Percentiles rank a stretch among this genome's conserved stretches.
These are phyloP conservation scores for Trichoderma sp. DNA, from an alignment of 2,329 filamentous ascomycete genomes.

Conservation along the genomic window DNA sequence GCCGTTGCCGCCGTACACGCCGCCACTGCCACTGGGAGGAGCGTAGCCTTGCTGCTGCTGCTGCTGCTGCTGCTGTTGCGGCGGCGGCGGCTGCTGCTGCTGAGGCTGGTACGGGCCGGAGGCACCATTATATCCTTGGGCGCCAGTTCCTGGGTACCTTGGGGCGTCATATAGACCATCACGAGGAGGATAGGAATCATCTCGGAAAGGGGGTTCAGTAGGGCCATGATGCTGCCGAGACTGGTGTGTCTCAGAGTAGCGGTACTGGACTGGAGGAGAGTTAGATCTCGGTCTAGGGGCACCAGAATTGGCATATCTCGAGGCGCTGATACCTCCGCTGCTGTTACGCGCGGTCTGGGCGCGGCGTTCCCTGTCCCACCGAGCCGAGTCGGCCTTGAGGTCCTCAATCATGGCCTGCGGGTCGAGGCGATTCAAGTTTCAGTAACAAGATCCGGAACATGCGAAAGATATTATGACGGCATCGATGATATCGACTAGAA, in stretches of 20 bases:
- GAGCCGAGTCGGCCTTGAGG: conserved; percentile 63
- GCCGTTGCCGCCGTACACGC: conserved; percentile 38
- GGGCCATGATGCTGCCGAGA: conserved; percentile 55
- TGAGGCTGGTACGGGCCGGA: conserved; percentile 42
- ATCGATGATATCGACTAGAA: neutral
- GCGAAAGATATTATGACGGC: neutral
- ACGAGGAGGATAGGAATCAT: conserved; percentile 45
- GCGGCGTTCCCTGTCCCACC: conserved; percentile 64
- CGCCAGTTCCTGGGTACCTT: conserved; percentile 56
- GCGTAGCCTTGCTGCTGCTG: conserved; percentile 33
- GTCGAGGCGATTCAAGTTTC: conserved; percentile 7
- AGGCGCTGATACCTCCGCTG: conserved; percentile 62
- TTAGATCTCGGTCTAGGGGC: conserved; percentile 59
- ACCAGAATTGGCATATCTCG: conserved; percentile 53
- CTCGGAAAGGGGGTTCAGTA: conserved; percentile 44
- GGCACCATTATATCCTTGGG: conserved; percentile 54
- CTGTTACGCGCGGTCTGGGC: conserved; percentile 58
- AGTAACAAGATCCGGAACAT: conserved; percentile 4
- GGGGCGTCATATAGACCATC: conserved; percentile 49
- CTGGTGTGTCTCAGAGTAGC: conserved; percentile 57
- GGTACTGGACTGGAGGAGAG: conserved; percentile 61
- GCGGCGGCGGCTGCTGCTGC: conserved; percentile 29
- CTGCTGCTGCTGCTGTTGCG: conserved; percentile 29
- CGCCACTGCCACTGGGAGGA: conserved; percentile 40
- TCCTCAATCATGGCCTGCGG: conserved; percentile 65